Evolutionary conservation across 345 rosid species (phyloP).

Genomic region (Linum usitatissimum): DNA sequence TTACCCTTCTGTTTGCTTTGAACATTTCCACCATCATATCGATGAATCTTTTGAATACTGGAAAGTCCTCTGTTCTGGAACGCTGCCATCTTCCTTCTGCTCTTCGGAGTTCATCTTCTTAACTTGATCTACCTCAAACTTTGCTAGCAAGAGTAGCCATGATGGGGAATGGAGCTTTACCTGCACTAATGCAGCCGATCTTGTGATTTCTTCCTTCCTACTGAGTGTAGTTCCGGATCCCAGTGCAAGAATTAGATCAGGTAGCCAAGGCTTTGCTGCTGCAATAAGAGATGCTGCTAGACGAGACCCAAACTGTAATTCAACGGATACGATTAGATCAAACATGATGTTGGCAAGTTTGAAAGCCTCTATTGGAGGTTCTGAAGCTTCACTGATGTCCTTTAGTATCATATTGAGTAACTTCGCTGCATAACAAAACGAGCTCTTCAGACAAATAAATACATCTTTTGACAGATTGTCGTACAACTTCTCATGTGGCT

Average conservation of each 20-base stretch:
- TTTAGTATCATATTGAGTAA: conserved; percentile 47
- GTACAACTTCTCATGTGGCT: conserved; percentile 29
- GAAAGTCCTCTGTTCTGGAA: conserved; percentile 25
- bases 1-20: conserved; percentile 32
- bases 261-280: conserved; percentile 65
- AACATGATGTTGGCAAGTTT: conserved; percentile 51
- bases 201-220: conserved; percentile 23
- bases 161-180: conserved; percentile 43
- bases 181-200: conserved; percentile 24
- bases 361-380: conserved; percentile 41
- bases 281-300: conserved; percentile 43
- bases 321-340: conserved; percentile 39
- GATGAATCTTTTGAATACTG: conserved; percentile 34
- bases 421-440: conserved; percentile 62
- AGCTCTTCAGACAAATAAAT: conserved; percentile 53
- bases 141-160: conserved; percentile 53
- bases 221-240: conserved; percentile 40
- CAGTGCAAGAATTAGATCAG: conserved; percentile 75
- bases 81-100: conserved; percentile 33
- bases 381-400: conserved; percentile 33
- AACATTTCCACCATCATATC: conserved; percentile 30
- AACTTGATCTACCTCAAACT: conserved; percentile 36
- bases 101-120: conserved; percentile 21
- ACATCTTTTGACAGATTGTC: conserved; percentile 44
- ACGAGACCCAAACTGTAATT: conserved; percentile 37